Base-by-base conservation (phyloP, 2,329 filamentous ascomycete genomes). In the Xylaria sp. region DNA sequence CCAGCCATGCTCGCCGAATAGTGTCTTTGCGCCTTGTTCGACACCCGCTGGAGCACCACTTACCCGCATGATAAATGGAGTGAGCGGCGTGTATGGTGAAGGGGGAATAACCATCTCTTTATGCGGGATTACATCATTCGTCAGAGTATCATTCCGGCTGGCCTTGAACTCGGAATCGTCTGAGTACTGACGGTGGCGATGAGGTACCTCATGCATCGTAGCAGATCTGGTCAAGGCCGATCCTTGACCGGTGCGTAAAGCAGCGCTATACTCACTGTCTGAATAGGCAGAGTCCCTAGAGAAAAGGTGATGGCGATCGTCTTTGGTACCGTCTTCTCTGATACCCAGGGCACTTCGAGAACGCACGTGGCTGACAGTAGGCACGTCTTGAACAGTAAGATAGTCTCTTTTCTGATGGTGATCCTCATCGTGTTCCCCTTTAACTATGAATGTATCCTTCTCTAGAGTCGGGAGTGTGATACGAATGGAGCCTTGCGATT, bases 1-100 rank as follows among this genome's bases (percentile, higher is more conserved):
- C 87, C 87, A 89, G 25, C 88, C 88, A 57, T 86, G 83, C 2
- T 85, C 78, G 2, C 87, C 87, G 66, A 89, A 84, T 75, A 89
- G 76, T 2, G 79, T 83, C 80, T 89, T 89, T 46, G 80, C 8
- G 8, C 51, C 51, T 6, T 51, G 28, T 33, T 52, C 56, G 23
- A 39, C 52, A n/a, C 58, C 64, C 1, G 33, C 20, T 8, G 66
- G 70, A 12, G 66, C 63, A 10, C 64, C 82, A 58, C 2, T 65
- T 25, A 49, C 61, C 33, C 78, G 83, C 68, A 74, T 69, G 54
- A 78, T 68, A 56, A 72, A 79, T 0, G 77, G 75, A 0, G 78
- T 78, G 23, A 79, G 64, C 1, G 78, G 77, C 0, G 75, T 76
- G 55, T 73, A 77, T 1, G 72, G 73, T 20, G 73, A 67, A 12